Evolutionary conservation across 2,329 filamentous ascomycete species (phyloP), one percentile per base, ranked within the genome.

Genomic region (Fusarium temperatum): DNA sequence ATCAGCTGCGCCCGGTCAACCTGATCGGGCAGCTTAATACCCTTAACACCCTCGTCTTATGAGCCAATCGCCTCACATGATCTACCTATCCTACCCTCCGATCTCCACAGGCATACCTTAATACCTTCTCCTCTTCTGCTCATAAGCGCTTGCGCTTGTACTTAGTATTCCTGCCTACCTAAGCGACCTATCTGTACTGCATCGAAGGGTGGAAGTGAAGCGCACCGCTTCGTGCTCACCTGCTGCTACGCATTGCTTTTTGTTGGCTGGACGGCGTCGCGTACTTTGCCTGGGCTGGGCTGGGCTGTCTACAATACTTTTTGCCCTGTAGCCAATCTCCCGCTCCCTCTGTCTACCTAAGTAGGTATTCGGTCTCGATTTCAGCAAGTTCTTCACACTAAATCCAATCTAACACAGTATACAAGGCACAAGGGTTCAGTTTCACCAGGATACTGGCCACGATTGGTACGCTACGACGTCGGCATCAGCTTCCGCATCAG

Each of bases 31-130:
- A 56, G 32, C 45, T 42, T n/a, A 22, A 63, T 28, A 47, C 50
- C n/a, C n/a, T 28, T 35, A 32, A 39, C 38, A 44, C 59, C 62
- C 73, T 68, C 66, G 28, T 54, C 47, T 63, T 56, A 54, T 70
- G 26, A 69, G 74, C 70, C 75, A 77, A 77, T 75, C 61, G 66
- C 42, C 59, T 60, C 68, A 66, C 38, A 41, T 60, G 67, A 54
- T 36, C 58, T 57, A 38, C 57, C 58, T 60, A 51, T 64, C 55
- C 65, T 61, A 51, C 60, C 61, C 63, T 64, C 39, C 50, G 65
- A 58, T 63, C 57, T 61, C 61, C 64, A 41, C 69, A 63, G n/a
- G 38, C 53, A 35, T 48, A 22, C 51, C 47, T 22, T 13, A 35
- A 53, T 58, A 38, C 56, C 42, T 28, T 44, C 51, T 54, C 57